These are phyloP conservation scores for Pythium brassicae DNA, from an alignment of 352 stramenopile species.

Conservation along the genomic window DNA sequence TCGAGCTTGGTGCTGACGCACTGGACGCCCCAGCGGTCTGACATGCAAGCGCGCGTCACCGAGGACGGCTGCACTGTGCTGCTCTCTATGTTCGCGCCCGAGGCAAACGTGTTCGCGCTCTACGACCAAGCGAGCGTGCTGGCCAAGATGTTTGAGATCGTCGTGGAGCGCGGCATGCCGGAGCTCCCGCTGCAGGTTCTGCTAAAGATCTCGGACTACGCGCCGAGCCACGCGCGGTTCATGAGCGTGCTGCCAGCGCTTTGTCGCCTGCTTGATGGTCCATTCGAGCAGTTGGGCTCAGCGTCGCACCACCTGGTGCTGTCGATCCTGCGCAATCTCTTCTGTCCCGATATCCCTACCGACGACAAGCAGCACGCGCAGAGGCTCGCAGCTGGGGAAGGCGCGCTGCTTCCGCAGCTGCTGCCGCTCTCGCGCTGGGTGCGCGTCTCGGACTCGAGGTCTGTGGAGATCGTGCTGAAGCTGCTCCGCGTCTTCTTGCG, in stretches of 20 bases:
- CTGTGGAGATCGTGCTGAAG: slow-evolving; percentile 45
- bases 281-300: slow-evolving; percentile 3
- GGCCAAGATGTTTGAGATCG: slow-evolving; percentile 42
- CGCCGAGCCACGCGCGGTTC: slow-evolving; percentile 30
- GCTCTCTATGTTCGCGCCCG: slow-evolving; percentile 32
- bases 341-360: slow-evolving; percentile 18
- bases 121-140: slow-evolving; percentile 50
- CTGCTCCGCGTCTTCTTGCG: slow-evolving; percentile 45
- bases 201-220: slow-evolving; percentile 35
- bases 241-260: slow-evolving; percentile 28
- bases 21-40: slow-evolving; percentile 11
- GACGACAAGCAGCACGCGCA: slow-evolving; percentile 1
- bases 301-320: slow-evolving; percentile 32
- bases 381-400: slow-evolving; percentile 23
- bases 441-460: slow-evolving; percentile 20
- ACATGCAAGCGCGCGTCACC: slow-evolving; percentile 18
- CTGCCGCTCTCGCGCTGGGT: slow-evolving; percentile 55
- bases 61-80: slow-evolving; percentile 50
- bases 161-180: slow-evolving; percentile 21
- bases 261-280: slow-evolving; percentile 15
- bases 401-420: slow-evolving; percentile 40
- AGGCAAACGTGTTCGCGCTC: slow-evolving; percentile 37
- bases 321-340: slow-evolving; percentile 59
- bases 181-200: slow-evolving; percentile 46
- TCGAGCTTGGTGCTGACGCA: slow-evolving; percentile 21